These are phyloP conservation scores for Pseudogymnoascus sp. DNA, from an alignment of 2,329 filamentous ascomycete species.

Conservation along the genomic window DNA sequence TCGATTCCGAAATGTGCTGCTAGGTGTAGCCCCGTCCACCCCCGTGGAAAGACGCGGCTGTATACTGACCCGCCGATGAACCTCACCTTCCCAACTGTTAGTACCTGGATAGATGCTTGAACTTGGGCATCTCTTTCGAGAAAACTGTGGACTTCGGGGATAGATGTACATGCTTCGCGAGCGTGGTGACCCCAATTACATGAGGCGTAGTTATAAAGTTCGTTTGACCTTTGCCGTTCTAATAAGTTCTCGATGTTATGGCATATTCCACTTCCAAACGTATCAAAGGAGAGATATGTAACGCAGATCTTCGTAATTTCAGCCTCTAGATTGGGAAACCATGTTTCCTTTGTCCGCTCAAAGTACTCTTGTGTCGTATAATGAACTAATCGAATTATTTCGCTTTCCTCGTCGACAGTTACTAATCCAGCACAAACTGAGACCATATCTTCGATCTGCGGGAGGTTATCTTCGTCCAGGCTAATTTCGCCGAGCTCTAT, in stretches of 20 bases:
- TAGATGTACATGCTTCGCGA: constrained; percentile 12
- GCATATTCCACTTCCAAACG: constrained; percentile 20
- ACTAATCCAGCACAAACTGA: constrained; percentile 20
- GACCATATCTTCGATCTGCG: constrained; percentile 13
- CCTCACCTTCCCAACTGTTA: constrained; percentile 8
- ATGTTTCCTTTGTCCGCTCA: constrained; percentile 17
- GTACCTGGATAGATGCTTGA: constrained; percentile 11
- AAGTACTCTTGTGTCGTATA: constrained; percentile 36
- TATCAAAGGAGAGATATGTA: constrained; percentile 25
- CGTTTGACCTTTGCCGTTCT: constrained; percentile 9
- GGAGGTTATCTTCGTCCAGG: constrained; percentile 20
- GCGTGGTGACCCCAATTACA: constrained; percentile 16
- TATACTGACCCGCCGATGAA: background rate
- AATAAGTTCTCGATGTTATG: constrained; percentile 10
- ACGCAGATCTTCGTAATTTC: constrained; percentile 17
- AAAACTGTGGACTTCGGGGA: constrained; percentile 12
- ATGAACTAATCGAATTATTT: constrained; percentile 20
- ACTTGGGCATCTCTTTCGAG: constrained; percentile 4
- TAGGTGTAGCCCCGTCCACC: constrained; percentile 1
- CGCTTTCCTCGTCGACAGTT: constrained; percentile 19
- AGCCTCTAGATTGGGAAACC: constrained; percentile 13
- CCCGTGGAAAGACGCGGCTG: background rate
- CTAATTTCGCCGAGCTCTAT: constrained; percentile 17
- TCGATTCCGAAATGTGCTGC: constrained; percentile 10
- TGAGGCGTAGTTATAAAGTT: constrained; percentile 18